Evolutionary conservation across 352 stramenopile species (phyloP).

Genomic region (Blastocystis sp.): DNA sequence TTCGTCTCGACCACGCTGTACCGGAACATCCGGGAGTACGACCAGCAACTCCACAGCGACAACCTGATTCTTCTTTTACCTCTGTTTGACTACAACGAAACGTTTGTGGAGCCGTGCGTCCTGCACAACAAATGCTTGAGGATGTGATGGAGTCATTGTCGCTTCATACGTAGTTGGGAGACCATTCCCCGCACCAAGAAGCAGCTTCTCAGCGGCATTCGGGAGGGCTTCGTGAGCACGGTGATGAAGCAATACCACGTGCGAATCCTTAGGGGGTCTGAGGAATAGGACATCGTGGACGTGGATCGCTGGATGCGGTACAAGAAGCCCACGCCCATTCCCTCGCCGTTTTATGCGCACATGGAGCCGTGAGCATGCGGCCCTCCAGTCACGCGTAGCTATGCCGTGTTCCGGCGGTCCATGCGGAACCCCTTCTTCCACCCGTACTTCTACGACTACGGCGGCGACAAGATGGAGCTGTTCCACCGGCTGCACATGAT

Average conservation of each 20-base stretch:
- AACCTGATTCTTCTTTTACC: not conserved
- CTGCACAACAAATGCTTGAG: too few species aligned
- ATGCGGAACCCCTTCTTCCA: not conserved
- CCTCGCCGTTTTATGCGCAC: not conserved
- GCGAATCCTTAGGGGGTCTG: not conserved
- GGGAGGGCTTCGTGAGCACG: not conserved
- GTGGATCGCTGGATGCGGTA: not conserved
- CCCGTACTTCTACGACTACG: not conserved
- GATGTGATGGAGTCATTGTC: too few species aligned
- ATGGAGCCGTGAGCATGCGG: not conserved
- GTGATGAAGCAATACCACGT: not conserved
- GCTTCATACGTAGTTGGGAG: not conserved
- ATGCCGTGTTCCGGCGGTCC: not conserved
- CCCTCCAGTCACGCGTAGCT: not conserved
- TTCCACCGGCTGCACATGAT: not conserved
- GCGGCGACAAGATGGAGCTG: not conserved
- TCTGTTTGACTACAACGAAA: not conserved
- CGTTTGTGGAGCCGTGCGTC: too few species aligned
- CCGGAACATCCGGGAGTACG: not conserved
- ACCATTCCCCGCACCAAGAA: not conserved
- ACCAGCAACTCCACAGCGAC: not conserved
- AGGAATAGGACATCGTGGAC: not conserved
- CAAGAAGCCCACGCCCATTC: not conserved
- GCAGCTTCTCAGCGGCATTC: not conserved
- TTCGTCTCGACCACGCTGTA: slow-evolving; percentile 10